phyloP scores from a whole-genome alignment of 2,329 filamentous ascomycete species.

The Fusarium sp. region DNA sequence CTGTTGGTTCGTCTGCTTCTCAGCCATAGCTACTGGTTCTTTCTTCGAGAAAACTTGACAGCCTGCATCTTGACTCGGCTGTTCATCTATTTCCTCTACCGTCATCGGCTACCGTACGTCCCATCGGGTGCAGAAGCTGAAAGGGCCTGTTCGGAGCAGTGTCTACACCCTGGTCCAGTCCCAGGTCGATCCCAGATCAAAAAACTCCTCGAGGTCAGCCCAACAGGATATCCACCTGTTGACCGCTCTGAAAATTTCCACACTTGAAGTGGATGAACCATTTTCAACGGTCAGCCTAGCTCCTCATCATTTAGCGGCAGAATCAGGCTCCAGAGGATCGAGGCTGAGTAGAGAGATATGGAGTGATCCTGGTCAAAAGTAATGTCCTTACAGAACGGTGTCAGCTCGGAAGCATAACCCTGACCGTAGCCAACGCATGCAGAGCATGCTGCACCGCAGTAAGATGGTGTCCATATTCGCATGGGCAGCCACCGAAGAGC shows the following conservation, averaged over 20 bases:
- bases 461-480: slow-evolving; percentile 25
- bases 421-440: slow-evolving; percentile 20
- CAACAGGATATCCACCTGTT: slow-evolving; percentile 13
- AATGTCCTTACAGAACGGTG: slow-evolving; percentile 2
- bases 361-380: slow-evolving; percentile 3
- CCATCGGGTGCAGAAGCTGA: background rate
- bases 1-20: slow-evolving; percentile 24
- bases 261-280: background rate
- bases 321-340: slow-evolving; percentile 7
- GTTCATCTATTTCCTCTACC: background rate
- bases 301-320: background rate
- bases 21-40: slow-evolving; percentile 6
- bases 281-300: background rate
- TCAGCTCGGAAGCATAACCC: slow-evolving; percentile 19
- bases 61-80: background rate
- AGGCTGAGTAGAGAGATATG: slow-evolving; percentile 27
- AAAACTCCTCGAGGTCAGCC: slow-evolving; percentile 28
- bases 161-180: slow-evolving; percentile 10
- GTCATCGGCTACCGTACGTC: background rate
- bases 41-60: background rate
- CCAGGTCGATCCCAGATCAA: slow-evolving; percentile 1
- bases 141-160: background rate
- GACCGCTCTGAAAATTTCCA: slow-evolving; percentile 3
- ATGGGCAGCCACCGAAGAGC: background rate
- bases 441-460: slow-evolving; percentile 17